Evolutionary conservation across 495 filamentous ascomycete genomes (phyloP).

Genomic region (Pyronema omphalodes): DNA sequence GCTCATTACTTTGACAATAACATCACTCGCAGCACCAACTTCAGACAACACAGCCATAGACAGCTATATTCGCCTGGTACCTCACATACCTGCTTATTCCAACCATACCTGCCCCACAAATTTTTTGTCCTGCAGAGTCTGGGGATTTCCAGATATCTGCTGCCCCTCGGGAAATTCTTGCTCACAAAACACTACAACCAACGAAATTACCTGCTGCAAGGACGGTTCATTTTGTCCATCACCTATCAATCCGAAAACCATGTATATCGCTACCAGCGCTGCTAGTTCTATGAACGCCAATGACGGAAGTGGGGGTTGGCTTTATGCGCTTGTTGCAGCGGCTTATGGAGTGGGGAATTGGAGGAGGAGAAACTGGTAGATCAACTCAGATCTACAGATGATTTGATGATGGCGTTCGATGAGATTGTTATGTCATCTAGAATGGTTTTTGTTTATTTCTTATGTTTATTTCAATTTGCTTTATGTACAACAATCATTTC

Average conservation of each 20-base stretch:
- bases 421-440: too few species aligned
- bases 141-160: neutral
- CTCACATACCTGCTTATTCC: neutral
- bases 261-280: neutral
- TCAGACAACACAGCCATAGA: neutral
- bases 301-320: neutral
- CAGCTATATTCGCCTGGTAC: neutral
- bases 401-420: neutral
- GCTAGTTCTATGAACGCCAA: neutral
- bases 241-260: neutral
- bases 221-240: neutral
- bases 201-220: neutral
- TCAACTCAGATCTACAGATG: neutral
- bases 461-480: neutral
- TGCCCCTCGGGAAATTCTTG: neutral
- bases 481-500: neutral
- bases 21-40: neutral
- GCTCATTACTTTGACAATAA: neutral
- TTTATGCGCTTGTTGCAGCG: neutral
- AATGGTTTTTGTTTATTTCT: too few species aligned
- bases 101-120: neutral
- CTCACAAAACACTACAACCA: neutral
- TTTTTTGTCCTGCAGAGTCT: neutral
- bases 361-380: slow-evolving; percentile 1
- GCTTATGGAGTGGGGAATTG: slow-evolving; percentile 3